A percentile compares a stretch with the other conserved stretches of the same genome.
Evolutionary conservation across 306 rosid species (phyloP).

Genomic region (Malus orientalis): DNA sequence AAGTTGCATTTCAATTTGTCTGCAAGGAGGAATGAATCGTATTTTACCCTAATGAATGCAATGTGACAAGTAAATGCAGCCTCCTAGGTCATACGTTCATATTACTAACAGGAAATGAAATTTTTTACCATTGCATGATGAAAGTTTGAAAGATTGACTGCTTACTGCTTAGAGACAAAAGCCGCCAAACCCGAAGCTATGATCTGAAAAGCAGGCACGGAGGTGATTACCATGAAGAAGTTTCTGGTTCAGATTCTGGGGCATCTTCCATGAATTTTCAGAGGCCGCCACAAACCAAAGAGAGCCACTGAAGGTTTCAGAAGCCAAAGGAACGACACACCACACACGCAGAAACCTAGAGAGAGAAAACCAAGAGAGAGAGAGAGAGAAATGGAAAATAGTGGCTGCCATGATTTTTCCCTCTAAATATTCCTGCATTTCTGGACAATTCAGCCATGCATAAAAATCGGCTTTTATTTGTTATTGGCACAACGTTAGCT

Average conservation of each 20-base stretch:
- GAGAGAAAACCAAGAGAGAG: background rate
- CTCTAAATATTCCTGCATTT: conserved; percentile 10
- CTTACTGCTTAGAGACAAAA: conserved; percentile 6
- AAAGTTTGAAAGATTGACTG: background rate
- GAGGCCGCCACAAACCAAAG: conserved; percentile 16
- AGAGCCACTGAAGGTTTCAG: background rate
- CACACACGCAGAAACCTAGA: background rate
- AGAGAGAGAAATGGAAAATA: conserved; percentile 9
- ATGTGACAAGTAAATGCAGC: background rate
- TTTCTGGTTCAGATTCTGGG: conserved; percentile 19
- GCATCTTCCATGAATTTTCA: conserved; percentile 29
- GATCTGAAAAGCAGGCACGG: conserved; percentile 24
- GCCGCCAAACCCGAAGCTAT: conserved; percentile 23
- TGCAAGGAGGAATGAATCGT: background rate
- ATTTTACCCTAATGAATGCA: background rate
- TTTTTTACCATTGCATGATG: background rate
- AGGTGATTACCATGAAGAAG: conserved; percentile 33
- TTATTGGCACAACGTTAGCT: background rate
- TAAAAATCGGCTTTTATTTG: conserved; percentile 29
- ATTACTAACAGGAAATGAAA: background rate
- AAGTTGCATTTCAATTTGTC: too few relatives aligned
- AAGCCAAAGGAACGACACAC: conserved; percentile 23
- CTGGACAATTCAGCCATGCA: conserved; percentile 33
- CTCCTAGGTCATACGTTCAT: background rate
- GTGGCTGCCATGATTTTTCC: conserved; percentile 40